These are phyloP conservation scores for Prunus armeniaca DNA, from an alignment of 306 rosid species.

Conservation along the genomic window DNA sequence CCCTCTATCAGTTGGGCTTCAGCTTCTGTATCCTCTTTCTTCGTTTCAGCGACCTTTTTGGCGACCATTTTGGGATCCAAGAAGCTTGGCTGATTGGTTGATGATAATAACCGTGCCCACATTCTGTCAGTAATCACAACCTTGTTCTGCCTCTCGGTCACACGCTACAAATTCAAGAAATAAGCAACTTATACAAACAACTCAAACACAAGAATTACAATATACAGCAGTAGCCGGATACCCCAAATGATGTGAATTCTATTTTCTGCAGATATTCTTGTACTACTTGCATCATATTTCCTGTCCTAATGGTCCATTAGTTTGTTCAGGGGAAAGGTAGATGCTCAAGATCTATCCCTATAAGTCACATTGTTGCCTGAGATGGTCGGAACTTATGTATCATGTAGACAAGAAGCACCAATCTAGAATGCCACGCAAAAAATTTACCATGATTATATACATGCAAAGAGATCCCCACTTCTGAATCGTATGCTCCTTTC, in stretches of 20 bases:
- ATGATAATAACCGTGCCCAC: conserved; percentile 73
- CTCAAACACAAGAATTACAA: not conserved
- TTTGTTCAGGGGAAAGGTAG: not conserved
- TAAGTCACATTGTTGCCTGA: not conserved
- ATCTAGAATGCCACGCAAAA: not conserved
- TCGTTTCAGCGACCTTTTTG: not conserved
- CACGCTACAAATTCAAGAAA: conserved; percentile 40
- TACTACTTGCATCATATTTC: not conserved
- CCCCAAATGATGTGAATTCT: not conserved
- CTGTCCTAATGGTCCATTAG: not conserved
- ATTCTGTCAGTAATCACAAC: conserved; percentile 70
- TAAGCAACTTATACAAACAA: not conserved
- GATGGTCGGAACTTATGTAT: not conserved
- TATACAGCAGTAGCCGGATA: not conserved
- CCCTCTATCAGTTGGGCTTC: conserved; percentile 10
- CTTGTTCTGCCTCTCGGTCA: conserved; percentile 45
- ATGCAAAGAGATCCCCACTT: not conserved
- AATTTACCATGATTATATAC: not conserved
- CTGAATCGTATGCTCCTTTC: not conserved
- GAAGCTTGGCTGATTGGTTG: conserved; percentile 69
- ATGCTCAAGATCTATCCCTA: not conserved
- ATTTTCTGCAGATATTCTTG: not conserved
- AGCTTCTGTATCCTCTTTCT: conserved; percentile 8
- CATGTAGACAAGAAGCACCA: not conserved
- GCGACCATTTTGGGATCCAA: conserved; percentile 29